phyloP scores from a whole-genome alignment of 306 rosid genomes.

The Rubus idaeus region DNA sequence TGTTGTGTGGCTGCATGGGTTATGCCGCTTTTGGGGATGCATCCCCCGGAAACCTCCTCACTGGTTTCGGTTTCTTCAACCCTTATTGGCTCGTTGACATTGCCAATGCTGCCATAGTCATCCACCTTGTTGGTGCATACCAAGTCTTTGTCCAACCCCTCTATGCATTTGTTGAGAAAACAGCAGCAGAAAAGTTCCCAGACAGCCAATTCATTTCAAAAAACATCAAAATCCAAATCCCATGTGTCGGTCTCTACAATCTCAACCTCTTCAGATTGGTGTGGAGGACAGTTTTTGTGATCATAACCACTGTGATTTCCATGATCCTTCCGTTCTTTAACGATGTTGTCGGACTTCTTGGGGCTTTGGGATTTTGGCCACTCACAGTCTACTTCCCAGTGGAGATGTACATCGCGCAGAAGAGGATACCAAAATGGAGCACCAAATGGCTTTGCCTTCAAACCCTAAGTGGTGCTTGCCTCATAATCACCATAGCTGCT shows the following conservation, averaged over 20 bases:
- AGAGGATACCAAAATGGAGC: slow-evolving; percentile 74
- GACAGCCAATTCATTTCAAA: slow-evolving; percentile 35
- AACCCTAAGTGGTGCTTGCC: slow-evolving; percentile 51
- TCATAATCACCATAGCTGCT: slow-evolving; percentile 46
- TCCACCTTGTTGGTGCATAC: slow-evolving; percentile 86
- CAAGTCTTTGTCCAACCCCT: slow-evolving; percentile 81
- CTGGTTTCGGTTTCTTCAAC: slow-evolving; percentile 81
- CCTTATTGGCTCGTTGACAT: slow-evolving; percentile 83
- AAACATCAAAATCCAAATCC: slow-evolving; percentile 51
- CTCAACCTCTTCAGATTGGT: slow-evolving; percentile 53
- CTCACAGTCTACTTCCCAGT: slow-evolving; percentile 72
- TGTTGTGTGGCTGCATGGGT: slow-evolving; percentile 79
- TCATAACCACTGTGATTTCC: slow-evolving; percentile 55
- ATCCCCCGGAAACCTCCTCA: slow-evolving; percentile 78
- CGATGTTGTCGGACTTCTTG: slow-evolving; percentile 74
- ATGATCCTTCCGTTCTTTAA: slow-evolving; percentile 87
- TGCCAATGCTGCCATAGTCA: slow-evolving; percentile 77
- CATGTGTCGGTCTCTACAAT: slow-evolving; percentile 33
- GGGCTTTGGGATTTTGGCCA: slow-evolving; percentile 86
- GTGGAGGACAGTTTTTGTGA: slow-evolving; percentile 65
- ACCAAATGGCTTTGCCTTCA: slow-evolving; percentile 61
- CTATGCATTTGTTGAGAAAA: slow-evolving; percentile 66
- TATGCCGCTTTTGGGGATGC: slow-evolving; percentile 84
- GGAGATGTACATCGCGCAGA: slow-evolving; percentile 71
- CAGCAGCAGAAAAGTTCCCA: slow-evolving; percentile 42